Conservation (phyloP, 2,329 filamentous ascomycete genomes). For the Xylaria sp. region DNA sequence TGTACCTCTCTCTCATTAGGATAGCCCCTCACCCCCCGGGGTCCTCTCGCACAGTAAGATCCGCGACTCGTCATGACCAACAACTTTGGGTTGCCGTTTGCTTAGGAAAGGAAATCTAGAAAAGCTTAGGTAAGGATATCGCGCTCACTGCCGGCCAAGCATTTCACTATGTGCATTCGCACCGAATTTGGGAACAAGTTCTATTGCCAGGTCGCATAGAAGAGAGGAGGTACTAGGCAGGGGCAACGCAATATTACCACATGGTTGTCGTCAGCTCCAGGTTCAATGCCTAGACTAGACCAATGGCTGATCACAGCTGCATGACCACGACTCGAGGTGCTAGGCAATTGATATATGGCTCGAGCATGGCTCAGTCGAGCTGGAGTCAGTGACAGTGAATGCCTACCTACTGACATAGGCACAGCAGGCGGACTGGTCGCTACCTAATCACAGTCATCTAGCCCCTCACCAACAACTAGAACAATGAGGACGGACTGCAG, state of each 20-base stretch:
- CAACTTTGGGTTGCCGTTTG: constrained; percentile 14
- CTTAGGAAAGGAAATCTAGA: constrained; percentile 1
- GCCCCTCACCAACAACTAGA: not conserved
- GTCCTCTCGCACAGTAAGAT: constrained; percentile 1
- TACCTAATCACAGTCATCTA: not conserved
- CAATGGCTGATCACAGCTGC: not conserved
- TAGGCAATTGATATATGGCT: constrained; percentile 11
- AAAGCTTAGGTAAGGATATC: constrained; percentile 11
- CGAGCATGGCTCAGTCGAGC: constrained; percentile 15
- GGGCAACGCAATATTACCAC: not conserved
- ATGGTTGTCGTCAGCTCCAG: constrained; percentile 10
- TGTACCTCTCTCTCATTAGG: constrained; percentile 14
- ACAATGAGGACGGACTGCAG: not conserved
- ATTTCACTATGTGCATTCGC: not conserved
- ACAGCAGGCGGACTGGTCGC: constrained; percentile 5
- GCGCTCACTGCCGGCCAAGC: constrained; percentile 4
- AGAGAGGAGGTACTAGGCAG: not conserved
- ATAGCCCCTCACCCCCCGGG: constrained; percentile 1
- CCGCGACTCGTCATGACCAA: constrained; percentile 3
- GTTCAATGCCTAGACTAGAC: not conserved
- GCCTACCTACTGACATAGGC: not conserved
- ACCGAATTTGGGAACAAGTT: not conserved
- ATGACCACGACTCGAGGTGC: constrained; percentile 4
- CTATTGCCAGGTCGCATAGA: constrained; percentile 3
- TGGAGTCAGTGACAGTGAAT: constrained; percentile 1